These are phyloP conservation scores for Epichloe gansuensis DNA, from an alignment of 2,329 filamentous ascomycete genomes.

Conservation along the genomic window DNA sequence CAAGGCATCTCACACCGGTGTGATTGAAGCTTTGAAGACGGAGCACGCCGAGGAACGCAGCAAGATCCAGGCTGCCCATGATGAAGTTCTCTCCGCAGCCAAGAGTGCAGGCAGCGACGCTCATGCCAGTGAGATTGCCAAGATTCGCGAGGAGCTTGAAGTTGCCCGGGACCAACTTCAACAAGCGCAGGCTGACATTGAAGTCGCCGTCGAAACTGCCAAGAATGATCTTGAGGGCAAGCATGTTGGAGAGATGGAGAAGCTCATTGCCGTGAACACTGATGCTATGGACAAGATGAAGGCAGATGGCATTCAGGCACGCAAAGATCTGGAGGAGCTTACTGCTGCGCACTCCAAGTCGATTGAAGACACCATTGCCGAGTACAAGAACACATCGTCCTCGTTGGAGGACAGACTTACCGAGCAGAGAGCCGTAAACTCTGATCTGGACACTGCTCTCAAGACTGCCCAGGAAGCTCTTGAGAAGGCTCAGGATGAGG, in stretches of 20 bases:
- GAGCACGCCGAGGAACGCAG: conserved; percentile 27
- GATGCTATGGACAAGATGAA: conserved; percentile 29
- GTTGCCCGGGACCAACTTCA: conserved; percentile 32
- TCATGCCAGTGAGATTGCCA: conserved; percentile 20
- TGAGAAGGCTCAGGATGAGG: conserved; percentile 33
- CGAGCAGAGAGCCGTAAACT: conserved; percentile 22
- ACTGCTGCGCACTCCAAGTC: conserved; percentile 24
- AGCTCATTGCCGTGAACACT: conserved; percentile 29
- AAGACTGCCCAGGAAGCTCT: conserved; percentile 29
- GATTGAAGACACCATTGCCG: conserved; percentile 27
- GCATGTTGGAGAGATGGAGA: conserved; percentile 35
- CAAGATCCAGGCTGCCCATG: conserved; percentile 16
- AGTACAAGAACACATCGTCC: conserved; percentile 22
- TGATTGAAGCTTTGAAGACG: conserved; percentile 29
- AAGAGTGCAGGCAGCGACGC: conserved; percentile 18
- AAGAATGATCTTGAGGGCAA: conserved; percentile 32
- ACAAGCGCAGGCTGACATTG: conserved; percentile 29
- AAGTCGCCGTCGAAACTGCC: conserved; percentile 31
- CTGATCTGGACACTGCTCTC: conserved; percentile 24
- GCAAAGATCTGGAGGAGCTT: conserved; percentile 32
- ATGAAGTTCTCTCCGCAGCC: conserved; percentile 17
- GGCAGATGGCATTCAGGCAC: conserved; percentile 23
- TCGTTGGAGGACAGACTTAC: conserved; percentile 23
- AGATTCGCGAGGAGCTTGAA: conserved; percentile 20
- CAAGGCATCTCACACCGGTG: conserved; percentile 30